Percentiles rank a stretch among this genome's conserved stretches.
These are phyloP conservation scores for Bipolaris sorokiniana DNA, from an alignment of 2,329 filamentous ascomycete genomes.

Conservation along the genomic window DNA sequence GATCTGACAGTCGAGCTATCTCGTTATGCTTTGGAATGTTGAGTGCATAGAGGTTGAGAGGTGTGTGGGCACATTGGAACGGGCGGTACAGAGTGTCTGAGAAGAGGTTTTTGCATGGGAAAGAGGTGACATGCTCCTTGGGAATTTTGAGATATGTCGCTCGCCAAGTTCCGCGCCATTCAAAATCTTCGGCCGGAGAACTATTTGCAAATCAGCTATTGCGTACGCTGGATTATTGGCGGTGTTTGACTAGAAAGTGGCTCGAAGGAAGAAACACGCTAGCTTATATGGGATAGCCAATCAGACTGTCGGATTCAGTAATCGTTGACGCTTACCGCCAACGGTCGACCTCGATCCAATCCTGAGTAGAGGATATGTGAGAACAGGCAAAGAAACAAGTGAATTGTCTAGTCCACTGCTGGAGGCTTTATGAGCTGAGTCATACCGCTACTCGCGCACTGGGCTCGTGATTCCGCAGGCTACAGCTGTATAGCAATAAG, in stretches of 20 bases:
- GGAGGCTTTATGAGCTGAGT: not conserved
- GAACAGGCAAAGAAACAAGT: not conserved
- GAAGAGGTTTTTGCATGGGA: conserved; percentile 80
- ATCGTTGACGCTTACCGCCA: not conserved
- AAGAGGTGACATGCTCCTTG: conserved; percentile 58
- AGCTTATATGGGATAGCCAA: not conserved
- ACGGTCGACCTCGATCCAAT: not conserved
- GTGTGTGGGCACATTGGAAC: conserved; percentile 83
- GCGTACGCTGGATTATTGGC: not conserved
- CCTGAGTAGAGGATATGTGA: not conserved
- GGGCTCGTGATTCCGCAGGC: not conserved
- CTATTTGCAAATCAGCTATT: conserved; percentile 35
- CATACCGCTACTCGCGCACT: not conserved
- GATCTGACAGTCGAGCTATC: conserved; percentile 71
- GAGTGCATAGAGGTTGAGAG: conserved; percentile 68
- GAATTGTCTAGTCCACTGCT: not conserved
- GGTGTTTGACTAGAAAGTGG: not conserved
- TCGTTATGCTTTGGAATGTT: conserved; percentile 76
- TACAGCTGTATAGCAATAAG: not conserved
- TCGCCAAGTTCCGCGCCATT: conserved; percentile 86
- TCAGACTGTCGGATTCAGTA: not conserved
- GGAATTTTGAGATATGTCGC: conserved; percentile 72
- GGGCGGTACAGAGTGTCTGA: conserved; percentile 90
- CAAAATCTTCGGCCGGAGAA: conserved; percentile 55
- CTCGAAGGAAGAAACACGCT: not conserved